Evolutionary conservation across 2,329 filamentous ascomycete species (phyloP), one percentile per base, ranked within the genome.

Genomic region (Epichloe brachyelytri): DNA sequence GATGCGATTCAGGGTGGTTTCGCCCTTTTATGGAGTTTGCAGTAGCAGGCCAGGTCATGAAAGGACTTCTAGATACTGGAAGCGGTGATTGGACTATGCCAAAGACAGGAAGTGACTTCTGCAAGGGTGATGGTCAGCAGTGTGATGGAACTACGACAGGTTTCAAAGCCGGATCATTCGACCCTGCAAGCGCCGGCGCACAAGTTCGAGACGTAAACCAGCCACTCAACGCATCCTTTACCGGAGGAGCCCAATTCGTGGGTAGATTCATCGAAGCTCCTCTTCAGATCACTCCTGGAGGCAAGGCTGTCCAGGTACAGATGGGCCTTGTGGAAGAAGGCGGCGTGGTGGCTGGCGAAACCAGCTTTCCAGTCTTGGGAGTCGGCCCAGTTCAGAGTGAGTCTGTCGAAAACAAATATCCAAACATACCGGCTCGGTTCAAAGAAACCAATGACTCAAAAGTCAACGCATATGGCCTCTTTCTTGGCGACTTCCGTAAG

Each of bases 401-500:
- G 12, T n/a, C 10, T 20, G 17, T 6, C 2, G 11, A 10, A 2
- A 26, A 30, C 0, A n/a, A 5, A 12, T 47, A 47, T 36, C 19
- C 36, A 2, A 52, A 52, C 41, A 10, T 49, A 2, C 33, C 36
- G 2, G 50, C 39, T 15, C 46, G n/a, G 7, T 49, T 52, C 40
- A 52, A 49, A 12, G n/a, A 41, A 2, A 19, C 4, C 3, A n/a
- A n/a, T 1, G 14, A n/a, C 15, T 40, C 38, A n/a, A 52, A 45
- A 12, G 37, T 33, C 6, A 52, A 49, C 34, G 33, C 33, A 1
- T 52, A 15, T 39, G 38, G 50, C 14, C 33, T 52, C 3, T 37
- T 34, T 33, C 37, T 48, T 7, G 48, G 48, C 4, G 46, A 49
- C 26, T 46, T 52, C 17, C 39, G 51, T 52, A 40, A 49, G 50